Evolutionary conservation across 805 yeast species (phyloP).

Genomic region (Starmerella riodocensis): DNA sequence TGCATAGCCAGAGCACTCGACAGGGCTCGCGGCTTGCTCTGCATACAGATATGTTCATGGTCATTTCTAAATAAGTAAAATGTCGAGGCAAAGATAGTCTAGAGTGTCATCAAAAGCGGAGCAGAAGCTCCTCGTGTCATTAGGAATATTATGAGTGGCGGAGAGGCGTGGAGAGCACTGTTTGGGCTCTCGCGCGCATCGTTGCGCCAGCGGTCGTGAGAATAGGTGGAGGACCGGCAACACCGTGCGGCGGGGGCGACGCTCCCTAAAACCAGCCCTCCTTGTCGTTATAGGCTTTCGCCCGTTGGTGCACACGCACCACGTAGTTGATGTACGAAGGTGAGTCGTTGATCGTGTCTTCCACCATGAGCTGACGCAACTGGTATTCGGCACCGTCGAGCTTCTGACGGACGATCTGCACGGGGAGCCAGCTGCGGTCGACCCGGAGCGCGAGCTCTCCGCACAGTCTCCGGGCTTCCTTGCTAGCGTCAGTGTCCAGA

Average conservation of each 20-base stretch:
- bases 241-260: too few relatives aligned
- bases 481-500: constrained; percentile 53
- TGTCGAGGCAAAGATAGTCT: too few relatives aligned
- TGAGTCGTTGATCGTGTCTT: constrained; percentile 41
- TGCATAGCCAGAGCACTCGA: too few relatives aligned
- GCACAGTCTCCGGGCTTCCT: constrained; percentile 53
- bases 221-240: neutral
- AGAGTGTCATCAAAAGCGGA: too few relatives aligned
- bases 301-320: constrained; percentile 46
- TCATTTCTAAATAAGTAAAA: too few relatives aligned
- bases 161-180: too few relatives aligned
- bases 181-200: neutral
- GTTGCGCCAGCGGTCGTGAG: neutral
- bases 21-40: too few relatives aligned
- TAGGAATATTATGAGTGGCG: too few relatives aligned
- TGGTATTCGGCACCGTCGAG: constrained; percentile 46
- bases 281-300: constrained; percentile 21
- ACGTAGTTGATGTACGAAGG: constrained; percentile 53
- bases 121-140: too few relatives aligned
- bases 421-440: constrained; percentile 32
- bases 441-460: constrained; percentile 37
- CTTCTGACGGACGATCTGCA: constrained; percentile 53
- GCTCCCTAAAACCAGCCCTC: constrained; percentile 21
- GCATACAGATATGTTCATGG: too few relatives aligned
- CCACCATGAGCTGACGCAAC: constrained; percentile 52